Conservation (phyloP, 2,329 filamentous ascomycete species). For the Cladosporium sp. region DNA sequence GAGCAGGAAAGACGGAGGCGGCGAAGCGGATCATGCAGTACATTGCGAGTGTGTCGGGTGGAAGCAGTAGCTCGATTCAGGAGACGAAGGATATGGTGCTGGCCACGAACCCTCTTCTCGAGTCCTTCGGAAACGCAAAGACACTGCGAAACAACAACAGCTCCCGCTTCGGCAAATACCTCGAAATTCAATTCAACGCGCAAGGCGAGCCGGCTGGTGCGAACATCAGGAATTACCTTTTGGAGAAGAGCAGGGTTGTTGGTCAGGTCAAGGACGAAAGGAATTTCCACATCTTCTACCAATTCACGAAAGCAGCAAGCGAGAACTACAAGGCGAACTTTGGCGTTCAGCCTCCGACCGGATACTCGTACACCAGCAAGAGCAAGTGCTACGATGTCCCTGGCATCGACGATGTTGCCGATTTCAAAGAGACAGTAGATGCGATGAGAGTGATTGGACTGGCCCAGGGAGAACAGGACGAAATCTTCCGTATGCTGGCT, state of each 20-base stretch:
- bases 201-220: conserved; percentile 90
- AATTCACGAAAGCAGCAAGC: conserved; percentile 94
- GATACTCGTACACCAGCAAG: conserved; percentile 87
- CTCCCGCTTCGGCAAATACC: conserved; percentile 95
- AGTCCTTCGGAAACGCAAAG: conserved; percentile 98
- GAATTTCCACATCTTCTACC: conserved; percentile 99
- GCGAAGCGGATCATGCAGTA: conserved; percentile 99
- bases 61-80: conserved; percentile 78
- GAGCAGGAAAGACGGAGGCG: conserved; percentile 96
- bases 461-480: conserved; percentile 81
- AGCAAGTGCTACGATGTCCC: conserved; percentile 94
- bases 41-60: conserved; percentile 93
- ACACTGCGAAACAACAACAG: conserved; percentile 98
- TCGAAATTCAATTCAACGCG: conserved; percentile 92
- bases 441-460: conserved; percentile 95
- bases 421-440: conserved; percentile 84
- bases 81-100: conserved; percentile 99
- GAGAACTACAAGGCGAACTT: conserved; percentile 80
- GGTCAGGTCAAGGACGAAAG: conserved; percentile 93
- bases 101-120: conserved; percentile 92
- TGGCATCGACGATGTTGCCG: conserved; percentile 85
- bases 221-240: conserved; percentile 95
- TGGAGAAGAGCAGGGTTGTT: conserved; percentile 92
- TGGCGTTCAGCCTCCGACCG: conserved; percentile 84
- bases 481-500: conserved; percentile 92